Percentiles rank a stretch among this genome's conserved stretches.
These are phyloP conservation scores for Fraxinus baroniana DNA, from an alignment of 305 asterid genomes.

Conservation along the genomic window DNA sequence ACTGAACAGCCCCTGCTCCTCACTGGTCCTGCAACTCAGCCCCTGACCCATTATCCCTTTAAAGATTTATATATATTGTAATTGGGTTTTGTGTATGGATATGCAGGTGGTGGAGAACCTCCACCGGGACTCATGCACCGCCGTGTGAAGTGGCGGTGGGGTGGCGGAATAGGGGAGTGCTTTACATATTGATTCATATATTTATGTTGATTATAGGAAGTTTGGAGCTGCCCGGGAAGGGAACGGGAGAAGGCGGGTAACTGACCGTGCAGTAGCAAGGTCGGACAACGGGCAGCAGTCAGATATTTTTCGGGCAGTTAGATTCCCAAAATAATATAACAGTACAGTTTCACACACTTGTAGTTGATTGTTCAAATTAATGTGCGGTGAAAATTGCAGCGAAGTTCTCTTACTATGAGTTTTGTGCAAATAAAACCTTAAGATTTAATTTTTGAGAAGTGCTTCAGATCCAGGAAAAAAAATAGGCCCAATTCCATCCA, in stretches of 20 bases:
- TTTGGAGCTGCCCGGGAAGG: constrained; percentile 54
- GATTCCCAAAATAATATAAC: constrained; percentile 28
- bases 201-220: constrained; percentile 26
- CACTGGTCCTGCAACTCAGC: constrained; percentile 66
- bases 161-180: constrained; percentile 13
- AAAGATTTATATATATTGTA: neutral
- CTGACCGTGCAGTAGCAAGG: constrained; percentile 40
- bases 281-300: constrained; percentile 53
- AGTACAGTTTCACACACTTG: neutral
- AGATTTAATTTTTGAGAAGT: neutral
- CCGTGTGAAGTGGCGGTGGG: constrained; percentile 40
- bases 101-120: constrained; percentile 31
- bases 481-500: too few species aligned
- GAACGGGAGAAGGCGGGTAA: constrained; percentile 28
- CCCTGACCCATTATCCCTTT: constrained; percentile 73
- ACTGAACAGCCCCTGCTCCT: constrained; percentile 61
- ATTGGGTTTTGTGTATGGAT: neutral
- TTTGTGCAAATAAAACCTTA: neutral
- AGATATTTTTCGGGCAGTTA: constrained; percentile 60
- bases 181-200: constrained; percentile 30
- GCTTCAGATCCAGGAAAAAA: too few species aligned
- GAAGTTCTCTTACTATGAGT: neutral
- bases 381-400: neutral
- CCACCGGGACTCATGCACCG: constrained; percentile 41
- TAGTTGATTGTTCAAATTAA: neutral